Evolutionary conservation across 2,329 filamentous ascomycete species (phyloP), one percentile per base, ranked within the genome.

Genomic region (Colletotrichum melonis): DNA sequence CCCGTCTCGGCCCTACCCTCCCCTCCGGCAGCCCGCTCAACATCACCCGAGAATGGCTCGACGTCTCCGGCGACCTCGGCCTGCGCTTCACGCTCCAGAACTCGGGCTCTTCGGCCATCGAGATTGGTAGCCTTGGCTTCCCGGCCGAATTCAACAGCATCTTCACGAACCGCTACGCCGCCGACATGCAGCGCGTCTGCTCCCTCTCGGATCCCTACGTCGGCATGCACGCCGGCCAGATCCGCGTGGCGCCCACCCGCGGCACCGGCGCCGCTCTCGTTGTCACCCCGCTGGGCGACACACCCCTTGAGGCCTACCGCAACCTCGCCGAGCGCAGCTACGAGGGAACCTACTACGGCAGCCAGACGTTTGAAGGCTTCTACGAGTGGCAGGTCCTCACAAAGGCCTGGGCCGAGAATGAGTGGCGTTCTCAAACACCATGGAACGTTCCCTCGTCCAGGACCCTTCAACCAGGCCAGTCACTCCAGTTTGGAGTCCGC

Each of bases 121-220:
- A 91, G 71, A 79, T 91, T 7, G 89, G 89, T 2, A 86, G 86
- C 65, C 81, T 91, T 1, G 89, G 89, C 0, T 86, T 91, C 67
- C 89, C 89, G 0, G 85, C 88, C 22, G 89, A 90, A 77, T 90
- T 91, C 81, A 91, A 91, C 80, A 91, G 87, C 78, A 91, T 92
- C 75, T 91, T 91, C 77, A 90, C 86, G 12, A 82, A 83, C 67
- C 84, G 88, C 12, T 79, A 80, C 1, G 84, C 88, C 0, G 79
- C 80, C 1, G 85, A 88, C 5, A 89, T 87, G 19, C 85, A 87
- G 65, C 78, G 81, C 0, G 81, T 84, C 22, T 91, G 89, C 77
- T 88, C 87, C 1, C 82, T 91, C 5, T 84, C 87, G 0, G 90
- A 91, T 67, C 89, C 90, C 0, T 91, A 90, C 65, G 86, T 91